A percentile compares a stretch with the other conserved stretches of the same genome.
phyloP scores from a whole-genome alignment of 306 rosid genomes.

The Lablab purpureus region DNA sequence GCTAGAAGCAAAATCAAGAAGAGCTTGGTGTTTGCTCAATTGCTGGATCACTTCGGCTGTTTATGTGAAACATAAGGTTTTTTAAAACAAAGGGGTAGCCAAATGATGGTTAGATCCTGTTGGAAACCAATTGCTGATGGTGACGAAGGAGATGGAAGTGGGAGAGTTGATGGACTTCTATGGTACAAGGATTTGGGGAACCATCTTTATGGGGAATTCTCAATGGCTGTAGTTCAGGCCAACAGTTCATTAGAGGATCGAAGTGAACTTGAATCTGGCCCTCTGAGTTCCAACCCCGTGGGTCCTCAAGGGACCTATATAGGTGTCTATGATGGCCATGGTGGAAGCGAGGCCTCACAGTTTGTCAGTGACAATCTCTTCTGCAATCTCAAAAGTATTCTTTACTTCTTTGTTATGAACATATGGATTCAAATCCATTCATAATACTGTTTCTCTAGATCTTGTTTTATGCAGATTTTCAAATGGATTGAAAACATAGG shows the following conservation, averaged over 20 bases:
- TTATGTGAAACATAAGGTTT: constrained; percentile 26
- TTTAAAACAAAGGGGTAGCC: constrained; percentile 18
- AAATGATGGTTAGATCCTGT: constrained; percentile 78
- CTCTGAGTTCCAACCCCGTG: constrained; percentile 57
- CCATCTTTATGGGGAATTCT: constrained; percentile 81
- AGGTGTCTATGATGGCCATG: constrained; percentile 98
- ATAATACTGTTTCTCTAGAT: constrained; percentile 2
- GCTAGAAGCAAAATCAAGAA: constrained; percentile 44
- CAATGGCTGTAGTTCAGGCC: constrained; percentile 97
- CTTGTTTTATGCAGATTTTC: constrained; percentile 14
- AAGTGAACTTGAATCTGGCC: constrained; percentile 87
- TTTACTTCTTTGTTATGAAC: constrained; percentile 33
- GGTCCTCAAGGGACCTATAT: constrained; percentile 82
- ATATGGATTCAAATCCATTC: constrained; percentile 4
- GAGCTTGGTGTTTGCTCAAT: constrained; percentile 5
- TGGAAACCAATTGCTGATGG: constrained; percentile 75
- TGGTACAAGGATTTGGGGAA: constrained; percentile 92
- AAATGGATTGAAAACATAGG: neutral
- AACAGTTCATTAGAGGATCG: constrained; percentile 82
- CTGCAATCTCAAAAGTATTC: constrained; percentile 77
- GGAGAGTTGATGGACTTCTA: constrained; percentile 74
- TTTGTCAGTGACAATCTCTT: constrained; percentile 79
- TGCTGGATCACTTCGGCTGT: constrained; percentile 54
- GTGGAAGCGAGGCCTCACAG: constrained; percentile 85
- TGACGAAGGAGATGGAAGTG: constrained; percentile 65